These are phyloP conservation scores for Clitocybe nebularis DNA, from an alignment of 1,284 basidiomycete genomes.

Conservation along the genomic window DNA sequence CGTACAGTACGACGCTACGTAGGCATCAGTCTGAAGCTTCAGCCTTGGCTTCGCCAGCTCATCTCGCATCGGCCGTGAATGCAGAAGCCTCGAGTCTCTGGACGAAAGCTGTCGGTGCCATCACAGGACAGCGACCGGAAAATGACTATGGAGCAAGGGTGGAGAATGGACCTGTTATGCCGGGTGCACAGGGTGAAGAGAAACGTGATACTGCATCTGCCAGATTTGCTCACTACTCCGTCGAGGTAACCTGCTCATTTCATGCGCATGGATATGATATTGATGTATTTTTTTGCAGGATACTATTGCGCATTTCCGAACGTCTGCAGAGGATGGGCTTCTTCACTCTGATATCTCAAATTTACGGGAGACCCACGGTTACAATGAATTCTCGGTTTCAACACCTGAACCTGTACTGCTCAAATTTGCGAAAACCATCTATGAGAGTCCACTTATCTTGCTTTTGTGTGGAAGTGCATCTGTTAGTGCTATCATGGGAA, in stretches of 20 bases:
- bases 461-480: constrained; percentile 85
- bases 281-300: constrained; percentile 39
- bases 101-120: constrained; percentile 38
- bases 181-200: constrained; percentile 22
- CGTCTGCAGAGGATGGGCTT: constrained; percentile 62
- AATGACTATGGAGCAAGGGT: constrained; percentile 23
- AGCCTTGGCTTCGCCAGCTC: constrained; percentile 37
- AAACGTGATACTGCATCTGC: constrained; percentile 49
- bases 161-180: constrained; percentile 25
- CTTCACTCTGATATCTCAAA: constrained; percentile 57
- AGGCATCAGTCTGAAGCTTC: constrained; percentile 53
- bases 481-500: constrained; percentile 88
- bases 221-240: constrained; percentile 50
- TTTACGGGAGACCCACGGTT: constrained; percentile 73
- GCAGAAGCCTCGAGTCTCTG: constrained; percentile 42
- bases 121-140: constrained; percentile 35
- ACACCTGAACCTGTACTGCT: constrained; percentile 75
- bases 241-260: constrained; percentile 46
- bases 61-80: constrained; percentile 39
- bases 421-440: constrained; percentile 92
- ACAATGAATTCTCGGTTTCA: constrained; percentile 93
- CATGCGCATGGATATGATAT: constrained; percentile 1
- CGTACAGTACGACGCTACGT: constrained; percentile 77
- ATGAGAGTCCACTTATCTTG: constrained; percentile 90
- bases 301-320: constrained; percentile 62